These are phyloP conservation scores for Nitzschia sp. DNA, from an alignment of 108 stramenopile genomes.

Conservation along the genomic window DNA sequence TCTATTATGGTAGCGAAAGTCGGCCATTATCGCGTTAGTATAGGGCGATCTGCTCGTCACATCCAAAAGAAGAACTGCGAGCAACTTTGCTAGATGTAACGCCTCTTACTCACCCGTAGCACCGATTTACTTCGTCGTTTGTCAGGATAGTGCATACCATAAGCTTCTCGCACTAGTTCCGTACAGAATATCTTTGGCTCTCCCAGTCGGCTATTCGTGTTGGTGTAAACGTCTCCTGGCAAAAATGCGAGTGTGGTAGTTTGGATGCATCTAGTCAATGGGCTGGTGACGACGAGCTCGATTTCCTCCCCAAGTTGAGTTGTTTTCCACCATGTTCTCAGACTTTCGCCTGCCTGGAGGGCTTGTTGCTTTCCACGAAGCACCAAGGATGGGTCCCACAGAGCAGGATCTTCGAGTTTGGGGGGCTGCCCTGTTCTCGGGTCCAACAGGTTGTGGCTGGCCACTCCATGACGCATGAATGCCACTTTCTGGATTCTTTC, in stretches of 20 bases:
- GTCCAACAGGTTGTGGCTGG: slow-evolving; percentile 67
- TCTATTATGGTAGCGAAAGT: too few species aligned
- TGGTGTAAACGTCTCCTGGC: slow-evolving; percentile 37
- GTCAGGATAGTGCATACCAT: slow-evolving; percentile 75
- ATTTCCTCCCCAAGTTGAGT: slow-evolving; percentile 17
- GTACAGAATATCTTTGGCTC: slow-evolving; percentile 48
- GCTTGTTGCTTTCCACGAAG: slow-evolving; percentile 62
- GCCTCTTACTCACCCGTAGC: slow-evolving; percentile 52
- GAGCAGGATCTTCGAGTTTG: slow-evolving; percentile 40
- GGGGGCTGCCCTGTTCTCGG: slow-evolving; percentile 40
- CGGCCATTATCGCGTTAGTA: neutral
- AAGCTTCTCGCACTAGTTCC: slow-evolving; percentile 73
- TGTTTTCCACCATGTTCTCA: slow-evolving; percentile 32
- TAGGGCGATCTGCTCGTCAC: too few species aligned
- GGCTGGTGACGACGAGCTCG: slow-evolving; percentile 27
- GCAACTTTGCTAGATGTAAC: too few species aligned
- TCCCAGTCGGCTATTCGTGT: neutral
- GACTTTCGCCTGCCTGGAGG: slow-evolving; percentile 25
- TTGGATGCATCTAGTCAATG: slow-evolving; percentile 76
- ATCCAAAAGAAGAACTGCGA: too few species aligned
- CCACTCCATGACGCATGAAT: slow-evolving; percentile 79
- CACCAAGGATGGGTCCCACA: slow-evolving; percentile 71
- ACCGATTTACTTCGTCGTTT: slow-evolving; percentile 39
- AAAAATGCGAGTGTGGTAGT: slow-evolving; percentile 70
- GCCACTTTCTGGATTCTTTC: slow-evolving; percentile 50